Percentiles rank a stretch among this genome's conserved stretches.
Conservation (phyloP, 2,329 filamentous ascomycete species). For the Ceratocystis albifundus region DNA sequence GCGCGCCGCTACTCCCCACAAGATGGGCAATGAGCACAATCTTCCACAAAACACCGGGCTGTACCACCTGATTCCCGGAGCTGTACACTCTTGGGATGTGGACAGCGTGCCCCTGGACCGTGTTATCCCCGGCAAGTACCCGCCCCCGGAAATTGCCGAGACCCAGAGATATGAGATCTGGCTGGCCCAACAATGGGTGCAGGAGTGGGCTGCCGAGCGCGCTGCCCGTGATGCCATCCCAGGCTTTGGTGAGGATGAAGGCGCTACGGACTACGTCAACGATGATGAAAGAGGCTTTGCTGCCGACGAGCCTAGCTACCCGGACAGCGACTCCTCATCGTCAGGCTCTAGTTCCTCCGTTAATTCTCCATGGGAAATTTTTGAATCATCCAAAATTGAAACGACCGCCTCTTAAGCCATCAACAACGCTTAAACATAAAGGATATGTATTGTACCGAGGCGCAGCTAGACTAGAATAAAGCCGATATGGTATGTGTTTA, state of each 20-base stretch:
- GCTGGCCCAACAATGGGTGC: slow-evolving; percentile 57
- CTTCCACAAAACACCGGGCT: slow-evolving; percentile 54
- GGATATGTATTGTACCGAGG: too few relatives aligned
- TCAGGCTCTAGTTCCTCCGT: too few relatives aligned
- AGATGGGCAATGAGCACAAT: slow-evolving; percentile 46
- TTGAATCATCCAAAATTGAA: too few relatives aligned
- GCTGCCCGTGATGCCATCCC: not conserved
- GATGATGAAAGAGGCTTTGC: too few relatives aligned
- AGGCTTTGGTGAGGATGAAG: not conserved
- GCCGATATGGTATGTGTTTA: not conserved
- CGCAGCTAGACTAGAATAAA: too few relatives aligned
- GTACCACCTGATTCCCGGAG: slow-evolving; percentile 59
- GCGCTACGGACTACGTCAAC: too few relatives aligned
- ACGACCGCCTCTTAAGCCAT: too few relatives aligned
- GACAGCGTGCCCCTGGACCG: slow-evolving; percentile 55
- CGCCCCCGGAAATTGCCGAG: slow-evolving; percentile 46
- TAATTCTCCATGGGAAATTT: too few relatives aligned
- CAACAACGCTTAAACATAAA: too few relatives aligned
- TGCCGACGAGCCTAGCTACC: too few relatives aligned
- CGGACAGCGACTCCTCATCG: too few relatives aligned
- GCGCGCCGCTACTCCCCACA: slow-evolving; percentile 61
- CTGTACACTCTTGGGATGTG: slow-evolving; percentile 74
- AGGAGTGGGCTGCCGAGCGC: slow-evolving; percentile 40
- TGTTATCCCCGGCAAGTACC: slow-evolving; percentile 42
- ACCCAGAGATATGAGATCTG: slow-evolving; percentile 47